Evolutionary conservation across 2,329 filamentous ascomycete species (phyloP), one percentile per base, ranked within the genome.

Genomic region (Cercospora brassicicola): DNA sequence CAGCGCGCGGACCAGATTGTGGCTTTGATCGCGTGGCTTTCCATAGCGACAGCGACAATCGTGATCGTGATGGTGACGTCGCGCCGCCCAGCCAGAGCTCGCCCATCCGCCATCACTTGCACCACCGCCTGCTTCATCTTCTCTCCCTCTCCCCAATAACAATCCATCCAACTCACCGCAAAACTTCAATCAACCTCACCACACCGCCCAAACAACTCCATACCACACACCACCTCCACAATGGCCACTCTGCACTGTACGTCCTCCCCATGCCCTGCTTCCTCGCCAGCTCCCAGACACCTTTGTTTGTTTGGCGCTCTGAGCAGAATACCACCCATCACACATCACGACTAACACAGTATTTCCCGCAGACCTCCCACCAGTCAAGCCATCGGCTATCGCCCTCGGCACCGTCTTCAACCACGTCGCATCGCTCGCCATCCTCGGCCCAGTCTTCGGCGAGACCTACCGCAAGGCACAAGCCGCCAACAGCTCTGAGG

Each of bases 351-450:
- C 69, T 72, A 55, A 74, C 69, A 39, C 33, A 45, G 18, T 20
- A 42, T 15, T 61, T 36, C 10, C 10, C 23, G 2, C 72, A 89
- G 87, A 91, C 80, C 86, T 92, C 65, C 90, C 90, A 74, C 85
- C 94, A 75, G 95, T 99, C 79, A 98, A 97, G 90, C 95, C 95
- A 76, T 97, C 94, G 79, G 94, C 95, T 78, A 97, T 99, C 79
- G 95, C 94, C 78, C 89, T 98, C 78, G 95, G 95, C 83, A 95
- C 94, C 71, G 84, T 93, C 82, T 99, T 97, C 89, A 97, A 91
- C 87, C 94, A 99, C 84, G 90, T 90, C 77, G 87, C 93, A 77
- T 95, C 95, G 78, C 89, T 95, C 72, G 94, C 92, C 71, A 89
- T 98, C 76, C 88, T 98, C 71, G 87, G 89, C 68, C 94, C 94